Conservation (phyloP, 1,139 yeast species). For the Lodderomyces oxycetoniae region DNA sequence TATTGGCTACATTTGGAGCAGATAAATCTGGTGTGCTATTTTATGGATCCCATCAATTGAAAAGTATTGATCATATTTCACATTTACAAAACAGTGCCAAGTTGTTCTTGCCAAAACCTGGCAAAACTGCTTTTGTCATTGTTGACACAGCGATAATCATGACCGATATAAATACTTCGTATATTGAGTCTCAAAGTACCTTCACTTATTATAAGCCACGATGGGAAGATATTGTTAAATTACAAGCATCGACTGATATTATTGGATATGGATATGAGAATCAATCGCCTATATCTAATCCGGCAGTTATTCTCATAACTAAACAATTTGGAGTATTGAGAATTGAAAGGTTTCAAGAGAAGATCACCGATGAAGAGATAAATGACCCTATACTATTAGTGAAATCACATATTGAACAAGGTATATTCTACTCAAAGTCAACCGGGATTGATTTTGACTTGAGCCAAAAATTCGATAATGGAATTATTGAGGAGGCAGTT, state of each 20-base stretch:
- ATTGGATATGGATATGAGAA: constrained; percentile 59
- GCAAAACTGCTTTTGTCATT: constrained; percentile 59
- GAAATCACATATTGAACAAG: constrained; percentile 77
- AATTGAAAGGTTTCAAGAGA: constrained; percentile 44
- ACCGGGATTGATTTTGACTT: constrained; percentile 55
- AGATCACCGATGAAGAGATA: constrained; percentile 13
- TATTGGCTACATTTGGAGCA: constrained; percentile 55
- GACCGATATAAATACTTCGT: constrained; percentile 51
- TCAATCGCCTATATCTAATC: constrained; percentile 25
- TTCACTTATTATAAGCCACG: constrained; percentile 44
- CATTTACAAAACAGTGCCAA: constrained; percentile 34
- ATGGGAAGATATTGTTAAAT: constrained; percentile 75
- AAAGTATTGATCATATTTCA: constrained; percentile 21
- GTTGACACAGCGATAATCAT: constrained; percentile 60
- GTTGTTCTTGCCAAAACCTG: constrained; percentile 57
- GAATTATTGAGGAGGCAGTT: constrained; percentile 47
- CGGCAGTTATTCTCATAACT: constrained; percentile 50
- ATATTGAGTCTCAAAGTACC: constrained; percentile 24
- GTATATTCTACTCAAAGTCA: constrained; percentile 54
- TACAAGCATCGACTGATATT: constrained; percentile 50
- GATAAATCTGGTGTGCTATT: constrained; percentile 51
- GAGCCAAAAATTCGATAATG: constrained; percentile 28
- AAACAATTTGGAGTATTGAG: constrained; percentile 60
- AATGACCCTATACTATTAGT: constrained; percentile 38
- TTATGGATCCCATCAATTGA: constrained; percentile 54